Base-by-base conservation (phyloP, 1,139 yeast genomes). In the Suhomyces chickasaworum region DNA sequence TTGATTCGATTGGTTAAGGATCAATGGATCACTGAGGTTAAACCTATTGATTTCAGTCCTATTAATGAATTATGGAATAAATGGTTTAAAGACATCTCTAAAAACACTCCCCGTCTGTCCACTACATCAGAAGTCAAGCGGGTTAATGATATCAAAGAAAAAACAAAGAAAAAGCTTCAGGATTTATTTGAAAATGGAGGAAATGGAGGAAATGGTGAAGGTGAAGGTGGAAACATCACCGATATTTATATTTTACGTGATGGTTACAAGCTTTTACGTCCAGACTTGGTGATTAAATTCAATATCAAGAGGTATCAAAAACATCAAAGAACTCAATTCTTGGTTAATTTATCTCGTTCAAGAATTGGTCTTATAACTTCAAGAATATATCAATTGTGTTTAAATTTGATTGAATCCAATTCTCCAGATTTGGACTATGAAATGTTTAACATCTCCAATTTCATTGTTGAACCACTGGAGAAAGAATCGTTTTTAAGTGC, bases 331-430 rank as follows among this genome's bases (percentile, higher is more conserved):
- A 77, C 86, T 13, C 66, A 71, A 35, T 86, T 86, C 51, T 73
- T 93, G 23, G 80, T 75, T 1, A 79, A 79, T 35, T 74, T 87
- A 43, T 88, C 86, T 16, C 75, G 75, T 34, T 83, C 86, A 41
- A 76, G 91, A 49, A 68, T 90, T 39, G 99, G 99, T 6, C 65
- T 75, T 10, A 65, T 86, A 3, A 75, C 95, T 0, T 78, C 95
- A 0, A 69, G 74, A 42, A 76, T 95, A 7, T 93, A 86, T 60
- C 73, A 77, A 44, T 66, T 76, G 7, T 81, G 85, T 6, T 73
- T 93, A 51, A 59, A 68, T 37, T 61, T 77, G 34, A 71, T 87
- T 27, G 97, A 90, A 61, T 74, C 72, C 47, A 67, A 71, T 40
- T 72, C 85, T 6, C 81, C 84, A 9, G 70, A 65, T 23, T 59